Conservation (phyloP, 805 yeast genomes). For the Pichia thaimueangensis region DNA sequence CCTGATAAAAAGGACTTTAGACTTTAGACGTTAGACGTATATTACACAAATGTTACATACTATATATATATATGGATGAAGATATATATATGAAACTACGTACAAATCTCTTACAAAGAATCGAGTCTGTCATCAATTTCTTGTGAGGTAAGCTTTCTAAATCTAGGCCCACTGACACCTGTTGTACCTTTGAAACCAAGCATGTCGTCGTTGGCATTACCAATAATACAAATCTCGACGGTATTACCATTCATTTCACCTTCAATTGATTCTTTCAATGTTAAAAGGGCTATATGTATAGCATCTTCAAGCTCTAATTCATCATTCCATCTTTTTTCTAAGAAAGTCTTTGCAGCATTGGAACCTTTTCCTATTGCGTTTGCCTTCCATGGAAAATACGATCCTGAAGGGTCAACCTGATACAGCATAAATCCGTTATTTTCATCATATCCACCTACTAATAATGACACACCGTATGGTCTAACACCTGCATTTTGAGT, state of each 20-base stretch:
- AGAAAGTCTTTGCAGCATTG: constrained; percentile 90
- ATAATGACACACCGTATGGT: constrained; percentile 94
- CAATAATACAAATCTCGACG: constrained; percentile 84
- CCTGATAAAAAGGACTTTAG: too few relatives aligned
- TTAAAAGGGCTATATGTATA: constrained; percentile 88
- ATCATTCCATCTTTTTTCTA: constrained; percentile 97
- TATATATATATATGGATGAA: too few relatives aligned
- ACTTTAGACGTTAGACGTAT: too few relatives aligned
- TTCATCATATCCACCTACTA: constrained; percentile 92
- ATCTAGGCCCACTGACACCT: constrained; percentile 80
- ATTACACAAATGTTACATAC: too few relatives aligned
- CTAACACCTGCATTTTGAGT: constrained; percentile 98
- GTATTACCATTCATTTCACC: constrained; percentile 97
- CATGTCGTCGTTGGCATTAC: constrained; percentile 72
- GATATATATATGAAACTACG: too few relatives aligned
- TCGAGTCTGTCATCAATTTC: constrained; percentile 95
- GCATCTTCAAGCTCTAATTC: constrained; percentile 97
- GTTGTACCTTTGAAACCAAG: constrained; percentile 83
- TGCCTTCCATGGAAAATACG: constrained; percentile 99
- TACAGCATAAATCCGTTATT: constrained; percentile 65
- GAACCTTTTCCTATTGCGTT: constrained; percentile 98
- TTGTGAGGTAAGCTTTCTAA: constrained; percentile 74
- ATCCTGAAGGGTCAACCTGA: constrained; percentile 97
- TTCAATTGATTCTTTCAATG: constrained; percentile 93
- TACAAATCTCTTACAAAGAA: constrained; percentile 77